Evolutionary conservation across 306 rosid species (phyloP).

Genomic region (Glycyrrhiza uralensis): DNA sequence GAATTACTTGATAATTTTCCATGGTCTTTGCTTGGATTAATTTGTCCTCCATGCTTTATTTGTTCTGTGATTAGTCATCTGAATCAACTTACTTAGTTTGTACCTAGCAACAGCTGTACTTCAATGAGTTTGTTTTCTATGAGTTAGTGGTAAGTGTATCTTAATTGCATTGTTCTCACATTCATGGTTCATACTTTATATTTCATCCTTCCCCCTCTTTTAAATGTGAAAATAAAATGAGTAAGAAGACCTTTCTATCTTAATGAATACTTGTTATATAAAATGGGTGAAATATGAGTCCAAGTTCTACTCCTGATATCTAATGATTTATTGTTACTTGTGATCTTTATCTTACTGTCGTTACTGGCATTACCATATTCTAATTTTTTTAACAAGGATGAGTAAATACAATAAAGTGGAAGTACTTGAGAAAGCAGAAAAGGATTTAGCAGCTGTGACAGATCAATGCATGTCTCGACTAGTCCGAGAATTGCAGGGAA

Average conservation of each 20-base stretch:
- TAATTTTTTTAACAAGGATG: constrained; percentile 48
- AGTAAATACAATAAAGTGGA: constrained; percentile 78
- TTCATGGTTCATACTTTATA: background rate
- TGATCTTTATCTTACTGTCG: constrained; percentile 12
- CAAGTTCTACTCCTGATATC: background rate
- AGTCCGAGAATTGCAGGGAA: constrained; percentile 77
- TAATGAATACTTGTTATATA: background rate
- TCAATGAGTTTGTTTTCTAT: background rate
- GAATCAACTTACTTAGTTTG: constrained; percentile 11
- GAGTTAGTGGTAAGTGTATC: background rate
- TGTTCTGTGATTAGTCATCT: background rate
- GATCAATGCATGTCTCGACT: constrained; percentile 55
- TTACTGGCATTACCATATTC: background rate
- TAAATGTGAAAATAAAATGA: background rate
- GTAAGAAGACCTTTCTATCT: background rate
- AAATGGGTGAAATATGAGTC: background rate
- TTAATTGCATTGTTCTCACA: background rate
- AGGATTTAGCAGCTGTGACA: constrained; percentile 74
- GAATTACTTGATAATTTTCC: background rate
- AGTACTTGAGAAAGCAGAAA: constrained; percentile 84
- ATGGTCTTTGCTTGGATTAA: constrained; percentile 1
- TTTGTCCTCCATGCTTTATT: background rate
- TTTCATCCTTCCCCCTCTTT: background rate
- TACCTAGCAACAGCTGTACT: background rate
- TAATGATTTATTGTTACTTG: background rate